Conservation (phyloP, 176 grass and related monocot species). For the Canna indica region DNA sequence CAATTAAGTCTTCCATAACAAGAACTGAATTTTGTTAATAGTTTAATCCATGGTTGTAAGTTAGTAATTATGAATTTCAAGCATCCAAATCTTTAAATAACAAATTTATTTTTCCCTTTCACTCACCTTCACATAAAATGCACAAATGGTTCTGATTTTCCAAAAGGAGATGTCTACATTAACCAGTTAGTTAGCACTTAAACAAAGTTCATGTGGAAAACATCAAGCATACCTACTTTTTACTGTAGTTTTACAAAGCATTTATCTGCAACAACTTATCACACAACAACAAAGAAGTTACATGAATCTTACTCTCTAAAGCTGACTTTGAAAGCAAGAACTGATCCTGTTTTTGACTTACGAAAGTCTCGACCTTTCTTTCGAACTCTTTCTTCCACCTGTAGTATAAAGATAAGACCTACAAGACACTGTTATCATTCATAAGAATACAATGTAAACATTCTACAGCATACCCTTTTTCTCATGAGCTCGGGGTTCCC, state of each 20-base stretch:
- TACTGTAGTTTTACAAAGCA: neutral
- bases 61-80: neutral
- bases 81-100: neutral
- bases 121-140: neutral
- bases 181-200: neutral
- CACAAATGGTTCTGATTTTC: neutral
- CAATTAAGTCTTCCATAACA: neutral
- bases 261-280: neutral
- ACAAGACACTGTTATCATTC: neutral
- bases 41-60: neutral
- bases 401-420: conserved; percentile 1
- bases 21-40: neutral
- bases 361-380: conserved; percentile 66
- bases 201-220: neutral
- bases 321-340: conserved; percentile 80
- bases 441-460: conserved; percentile 2
- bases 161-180: neutral
- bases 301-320: conserved; percentile 66
- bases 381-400: conserved; percentile 77
- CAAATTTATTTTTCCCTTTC: neutral
- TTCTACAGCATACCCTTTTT: conserved; percentile 42
- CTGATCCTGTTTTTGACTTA: conserved; percentile 61
- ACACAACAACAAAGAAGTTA: neutral
- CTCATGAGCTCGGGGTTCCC: conserved; percentile 91
- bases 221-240: neutral